These are phyloP conservation scores for Beta corolliflora DNA, from an alignment of 179 eudicot species.

Conservation along the genomic window DNA sequence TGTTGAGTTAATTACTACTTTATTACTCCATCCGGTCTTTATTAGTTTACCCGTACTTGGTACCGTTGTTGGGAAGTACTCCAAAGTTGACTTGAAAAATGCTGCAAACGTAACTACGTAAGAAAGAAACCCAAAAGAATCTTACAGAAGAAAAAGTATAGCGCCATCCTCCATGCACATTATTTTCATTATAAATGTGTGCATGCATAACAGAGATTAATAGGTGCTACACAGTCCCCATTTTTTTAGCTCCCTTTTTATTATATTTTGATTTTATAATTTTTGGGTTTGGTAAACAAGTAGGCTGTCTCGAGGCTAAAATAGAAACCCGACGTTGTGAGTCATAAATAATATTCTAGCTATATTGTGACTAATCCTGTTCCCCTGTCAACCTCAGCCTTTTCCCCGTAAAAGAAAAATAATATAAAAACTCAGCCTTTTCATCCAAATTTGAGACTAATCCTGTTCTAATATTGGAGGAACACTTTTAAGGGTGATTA, in stretches of 20 bases:
- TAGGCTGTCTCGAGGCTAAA: not conserved
- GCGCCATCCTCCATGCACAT: not conserved
- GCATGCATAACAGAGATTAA: not conserved
- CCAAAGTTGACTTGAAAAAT: not conserved
- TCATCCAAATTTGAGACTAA: not conserved
- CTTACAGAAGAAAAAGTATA: not conserved
- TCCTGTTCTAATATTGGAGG: not conserved
- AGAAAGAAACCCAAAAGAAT: not conserved
- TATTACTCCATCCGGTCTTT: too few species aligned
- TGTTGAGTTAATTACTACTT: too few species aligned
- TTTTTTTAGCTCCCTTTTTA: not conserved
- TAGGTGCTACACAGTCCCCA: not conserved
- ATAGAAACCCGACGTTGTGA: not conserved
- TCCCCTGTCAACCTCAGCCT: not conserved
- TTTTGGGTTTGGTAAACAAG: not conserved
- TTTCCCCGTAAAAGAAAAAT: too few species aligned
- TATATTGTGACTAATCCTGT: too few species aligned
- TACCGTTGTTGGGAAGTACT: too few species aligned
- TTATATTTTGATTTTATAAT: not conserved
- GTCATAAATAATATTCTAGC: not conserved
- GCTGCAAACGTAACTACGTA: not conserved
- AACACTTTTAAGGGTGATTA: not conserved
- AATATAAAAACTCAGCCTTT: too few species aligned
- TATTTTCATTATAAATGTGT: conserved; percentile 1
- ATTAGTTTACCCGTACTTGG: too few species aligned